Evolutionary conservation across 169 alveolate genomes (phyloP), one percentile per base, ranked within the genome.

Genomic region (Plasmodium yoelii): DNA sequence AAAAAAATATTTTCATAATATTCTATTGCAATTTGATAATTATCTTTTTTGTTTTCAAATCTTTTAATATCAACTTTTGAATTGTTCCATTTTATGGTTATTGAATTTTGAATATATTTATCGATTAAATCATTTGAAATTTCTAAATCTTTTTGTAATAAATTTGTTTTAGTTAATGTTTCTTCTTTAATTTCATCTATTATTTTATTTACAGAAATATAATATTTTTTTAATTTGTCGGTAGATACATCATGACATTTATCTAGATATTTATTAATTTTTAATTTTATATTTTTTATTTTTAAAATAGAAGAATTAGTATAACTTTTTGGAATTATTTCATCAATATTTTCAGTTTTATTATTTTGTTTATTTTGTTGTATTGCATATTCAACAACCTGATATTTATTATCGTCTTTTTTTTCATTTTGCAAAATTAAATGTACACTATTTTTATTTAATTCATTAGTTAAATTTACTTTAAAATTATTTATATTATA

Each of bases 111-210:
- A 34, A 59, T 64, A 69, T 49, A 56, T 57, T 39, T 63, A 26
- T 77, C 77, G 24, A 64, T 69, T 67, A 49, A 15, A 19, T 22
- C 5, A 2, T 63, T 24, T 12, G 57, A 24, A 42, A 2, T 12
- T 56, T 77, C 77, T 56, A 77, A 15, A 47, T 77, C 59, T 44
- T 56, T 65, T 44, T 64, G 63, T 6, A 77, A 42, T 10, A 63
- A 63, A 64, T 28, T 64, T 19, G 75, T 53, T 55, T 53, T n/a
- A 26, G 51, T 28, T 26, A 77, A 63, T 3, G 77, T 64, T 24
- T 77, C 77, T 0, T 46, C 26, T 47, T 77, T 77, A 26, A 77
- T 57, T 26, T 77, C 70, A 56, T 77, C 77, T 6, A 77, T 57
- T 46, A 12, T 19, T 19, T 18, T 57, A 44, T 22, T 68, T 22